phyloP scores from a whole-genome alignment of 1,139 yeast genomes.

The Pichia sp. region DNA sequence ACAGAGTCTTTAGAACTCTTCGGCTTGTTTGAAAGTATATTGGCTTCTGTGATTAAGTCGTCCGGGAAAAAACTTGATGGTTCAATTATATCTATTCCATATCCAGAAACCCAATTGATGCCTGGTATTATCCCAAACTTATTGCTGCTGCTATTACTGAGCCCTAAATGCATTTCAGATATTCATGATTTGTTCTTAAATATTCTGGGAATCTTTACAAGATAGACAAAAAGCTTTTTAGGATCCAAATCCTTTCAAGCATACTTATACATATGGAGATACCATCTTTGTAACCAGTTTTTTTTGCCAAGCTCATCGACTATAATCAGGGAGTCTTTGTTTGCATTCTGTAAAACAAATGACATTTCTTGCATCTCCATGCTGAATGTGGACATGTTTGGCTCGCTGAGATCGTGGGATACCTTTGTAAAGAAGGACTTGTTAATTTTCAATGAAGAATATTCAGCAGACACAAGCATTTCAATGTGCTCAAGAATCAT shows the following conservation, averaged over 20 bases:
- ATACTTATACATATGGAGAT: slow-evolving; percentile 39
- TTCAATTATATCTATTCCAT: slow-evolving; percentile 33
- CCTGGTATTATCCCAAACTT: slow-evolving; percentile 31
- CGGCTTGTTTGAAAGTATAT: slow-evolving; percentile 27
- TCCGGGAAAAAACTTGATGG: slow-evolving; percentile 29
- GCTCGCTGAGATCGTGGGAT: slow-evolving; percentile 40
- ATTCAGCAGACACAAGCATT: slow-evolving; percentile 47
- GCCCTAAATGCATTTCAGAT: slow-evolving; percentile 29
- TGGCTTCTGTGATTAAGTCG: slow-evolving; percentile 29
- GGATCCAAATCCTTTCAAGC: slow-evolving; percentile 32
- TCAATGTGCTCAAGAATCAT: slow-evolving; percentile 50
- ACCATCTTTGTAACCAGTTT: slow-evolving; percentile 41
- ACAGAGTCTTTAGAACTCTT: slow-evolving; percentile 11
- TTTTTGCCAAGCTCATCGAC: slow-evolving; percentile 52
- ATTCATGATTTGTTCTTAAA: slow-evolving; percentile 16
- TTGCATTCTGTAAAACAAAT: slow-evolving; percentile 36
- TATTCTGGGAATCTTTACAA: slow-evolving; percentile 35
- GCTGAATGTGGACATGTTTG: slow-evolving; percentile 44
- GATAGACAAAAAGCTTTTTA: slow-evolving; percentile 37
- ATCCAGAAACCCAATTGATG: slow-evolving; percentile 22
- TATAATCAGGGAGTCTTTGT: slow-evolving; percentile 38
- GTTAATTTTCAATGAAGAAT: slow-evolving; percentile 38
- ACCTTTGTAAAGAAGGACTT: slow-evolving; percentile 43
- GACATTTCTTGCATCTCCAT: slow-evolving; percentile 46
- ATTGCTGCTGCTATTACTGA: slow-evolving; percentile 31